Conservation (phyloP, 805 yeast genomes). For the Komagataella pastoris region DNA sequence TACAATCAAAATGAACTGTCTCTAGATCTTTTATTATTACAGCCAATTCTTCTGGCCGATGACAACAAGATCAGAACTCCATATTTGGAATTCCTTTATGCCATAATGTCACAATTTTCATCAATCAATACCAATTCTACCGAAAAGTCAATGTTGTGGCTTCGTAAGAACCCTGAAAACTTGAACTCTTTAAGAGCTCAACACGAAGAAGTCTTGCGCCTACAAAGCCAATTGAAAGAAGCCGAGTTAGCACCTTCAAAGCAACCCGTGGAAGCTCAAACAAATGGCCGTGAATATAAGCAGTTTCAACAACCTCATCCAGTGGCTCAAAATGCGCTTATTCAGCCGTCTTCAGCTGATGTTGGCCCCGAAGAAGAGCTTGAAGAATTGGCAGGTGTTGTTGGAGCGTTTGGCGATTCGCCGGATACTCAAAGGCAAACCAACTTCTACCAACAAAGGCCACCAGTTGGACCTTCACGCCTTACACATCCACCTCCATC, state of each 20-base stretch:
- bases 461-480: not conserved
- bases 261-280: not conserved
- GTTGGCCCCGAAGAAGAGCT: not conserved
- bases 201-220: conserved; percentile 11
- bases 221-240: conserved; percentile 16
- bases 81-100: conserved; percentile 76
- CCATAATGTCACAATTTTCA: conserved; percentile 54
- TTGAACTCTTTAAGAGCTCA: conserved; percentile 13
- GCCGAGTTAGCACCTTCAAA: not conserved
- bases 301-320: not conserved
- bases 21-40: conserved; percentile 65
- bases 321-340: not conserved
- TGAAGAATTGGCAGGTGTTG: not conserved
- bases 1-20: conserved; percentile 42
- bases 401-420: not conserved
- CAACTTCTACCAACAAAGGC: not conserved
- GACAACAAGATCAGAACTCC: conserved; percentile 81
- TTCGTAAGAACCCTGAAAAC: conserved; percentile 17
- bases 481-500: not conserved
- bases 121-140: conserved; percentile 30
- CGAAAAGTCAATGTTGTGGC: conserved; percentile 17
- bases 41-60: conserved; percentile 84
- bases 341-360: not conserved
- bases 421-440: not conserved
- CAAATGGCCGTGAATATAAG: not conserved